Base-by-base conservation (phyloP, 2,329 filamentous ascomycete species). In the Aspergillus sojae region DNA sequence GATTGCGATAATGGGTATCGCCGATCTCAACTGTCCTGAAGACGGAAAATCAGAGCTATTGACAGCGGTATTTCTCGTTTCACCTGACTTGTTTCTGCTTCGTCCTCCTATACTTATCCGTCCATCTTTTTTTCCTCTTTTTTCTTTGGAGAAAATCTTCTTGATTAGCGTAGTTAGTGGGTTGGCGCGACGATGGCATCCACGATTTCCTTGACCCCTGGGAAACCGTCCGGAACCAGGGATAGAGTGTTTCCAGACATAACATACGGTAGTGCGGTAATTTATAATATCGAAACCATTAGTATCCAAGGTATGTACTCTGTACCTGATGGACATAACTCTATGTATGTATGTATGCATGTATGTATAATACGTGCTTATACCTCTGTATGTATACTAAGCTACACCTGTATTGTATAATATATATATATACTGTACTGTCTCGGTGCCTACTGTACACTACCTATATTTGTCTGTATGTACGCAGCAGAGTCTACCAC, bases 161-260 rank as follows among this genome's bases (percentile, higher is more conserved):
- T 61, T 45, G 39, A 41, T 36, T 60, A 53, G 57, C 34, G 50
- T 61, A 46, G 55, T 48, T 52, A 39, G 62, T 66, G 62, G 64
- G 58, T 48, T 64, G 59, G 64, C 52, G 53, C 50, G 60, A 66
- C 45, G 30, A 60, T 54, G 60, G 64, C 64, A 67, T 64, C 62
- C 58, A 61, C 59, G 61, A 63, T 67, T 68, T 54, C 39, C 23
- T 56, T 19, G n/a, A 58, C 68, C 69, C 69, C 67, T 70, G 67
- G 69, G 60, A 68, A 69, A 61, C 62, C 62, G 62, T 63, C 65
- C 65, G 58, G 63, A 65, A 66, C 63, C 61, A 66, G 64, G 48
- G 61, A 63, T 62, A 32, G 14, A 45, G 52, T 39, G n/a, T 55
- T 23, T 23, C 23, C 28, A 19, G 28, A 10, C 16, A 19, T 53